Evolutionary conservation across 2,329 filamentous ascomycete species (phyloP), one percentile per base, ranked within the genome.

Genomic region (Myriangium duriaei): DNA sequence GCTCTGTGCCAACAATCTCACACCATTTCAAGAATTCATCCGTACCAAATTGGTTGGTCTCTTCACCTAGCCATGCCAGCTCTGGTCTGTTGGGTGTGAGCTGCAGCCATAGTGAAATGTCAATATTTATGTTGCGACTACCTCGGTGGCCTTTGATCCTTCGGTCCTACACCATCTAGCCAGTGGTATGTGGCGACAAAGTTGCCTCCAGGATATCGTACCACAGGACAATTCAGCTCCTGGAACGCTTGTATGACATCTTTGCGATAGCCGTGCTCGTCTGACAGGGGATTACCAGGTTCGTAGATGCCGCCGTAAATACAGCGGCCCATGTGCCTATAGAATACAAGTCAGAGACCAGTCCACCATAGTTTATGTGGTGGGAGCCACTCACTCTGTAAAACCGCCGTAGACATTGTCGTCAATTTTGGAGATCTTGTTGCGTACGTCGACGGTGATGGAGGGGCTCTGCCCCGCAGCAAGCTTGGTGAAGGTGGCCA

Each of bases 11-110:
- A 5, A 86, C 72, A 7, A 72, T 64, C 47, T 78, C 69, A 45
- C 82, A 84, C 81, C 81, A 88, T 48, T 77, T 69, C 69, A 91
- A 74, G 59, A 91, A 91, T 63, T 91, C 84, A 56, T 91, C 81
- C 1, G 83, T 91, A 41, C 83, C 83, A 51, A 91, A 87, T 44
- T 79, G 66, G 55, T 91, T 91, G 17, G 68, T 73, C 62, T 91
- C 84, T 1, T 72, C 72, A 21, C 78, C 80, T 13, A 81, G 65
- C 84, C 83, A 91, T 4, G 83, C 83, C 37, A 91, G 68, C 52
- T 91, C 83, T 1, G 76, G 79, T 48, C 79, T 69, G 50, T 15
- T 12, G 3, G 11, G 21, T 14, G 3, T 5, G 38, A 7, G 32
- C 11, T 7, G 13, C 6, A 3, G 11, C 3, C 13, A 11, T 21